Evolutionary conservation across 306 rosid species (phyloP).

Genomic region (Quercus alba): DNA sequence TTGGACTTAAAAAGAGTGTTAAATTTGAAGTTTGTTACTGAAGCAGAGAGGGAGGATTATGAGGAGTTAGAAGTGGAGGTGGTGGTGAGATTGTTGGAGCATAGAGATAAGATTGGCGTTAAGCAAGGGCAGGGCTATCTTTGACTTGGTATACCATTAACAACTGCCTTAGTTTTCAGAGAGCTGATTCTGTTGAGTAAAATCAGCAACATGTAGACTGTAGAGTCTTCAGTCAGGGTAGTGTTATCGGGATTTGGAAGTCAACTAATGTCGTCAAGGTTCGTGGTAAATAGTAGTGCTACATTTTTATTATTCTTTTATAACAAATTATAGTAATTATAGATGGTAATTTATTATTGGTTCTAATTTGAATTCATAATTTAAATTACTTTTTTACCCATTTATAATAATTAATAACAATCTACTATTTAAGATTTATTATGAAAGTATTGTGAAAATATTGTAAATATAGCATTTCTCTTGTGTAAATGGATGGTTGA

Average conservation of each 20-base stretch:
- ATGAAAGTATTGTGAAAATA: rapidly evolving
- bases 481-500: rapidly evolving
- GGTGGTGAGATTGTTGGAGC: slow-evolving; percentile 18
- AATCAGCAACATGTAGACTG: too few relatives aligned
- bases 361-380: rapidly evolving
- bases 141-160: slow-evolving; percentile 33
- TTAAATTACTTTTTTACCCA: rapidly evolving
- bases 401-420: rapidly evolving
- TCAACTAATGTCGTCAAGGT: too few relatives aligned
- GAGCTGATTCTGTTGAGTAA: slow-evolving; percentile 11
- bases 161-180: too few relatives aligned
- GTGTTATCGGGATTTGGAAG: too few relatives aligned
- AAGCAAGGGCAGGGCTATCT: slow-evolving; percentile 5
- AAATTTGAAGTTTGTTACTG: slow-evolving; percentile 32
- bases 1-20: slow-evolving; percentile 29
- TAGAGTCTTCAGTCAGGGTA: too few relatives aligned
- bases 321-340: too few relatives aligned
- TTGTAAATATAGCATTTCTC: rapidly evolving
- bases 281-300: rapidly evolving
- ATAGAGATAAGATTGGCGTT: slow-evolving; percentile 1
- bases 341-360: rapidly evolving
- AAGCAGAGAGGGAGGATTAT: slow-evolving; percentile 31
- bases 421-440: rapidly evolving
- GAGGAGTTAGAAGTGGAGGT: slow-evolving; percentile 46
- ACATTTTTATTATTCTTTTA: rapidly evolving